Percentiles rank a stretch among this genome's conserved stretches.
Evolutionary conservation across 805 yeast species (phyloP).

Genomic region (Barnettozyma populi): DNA sequence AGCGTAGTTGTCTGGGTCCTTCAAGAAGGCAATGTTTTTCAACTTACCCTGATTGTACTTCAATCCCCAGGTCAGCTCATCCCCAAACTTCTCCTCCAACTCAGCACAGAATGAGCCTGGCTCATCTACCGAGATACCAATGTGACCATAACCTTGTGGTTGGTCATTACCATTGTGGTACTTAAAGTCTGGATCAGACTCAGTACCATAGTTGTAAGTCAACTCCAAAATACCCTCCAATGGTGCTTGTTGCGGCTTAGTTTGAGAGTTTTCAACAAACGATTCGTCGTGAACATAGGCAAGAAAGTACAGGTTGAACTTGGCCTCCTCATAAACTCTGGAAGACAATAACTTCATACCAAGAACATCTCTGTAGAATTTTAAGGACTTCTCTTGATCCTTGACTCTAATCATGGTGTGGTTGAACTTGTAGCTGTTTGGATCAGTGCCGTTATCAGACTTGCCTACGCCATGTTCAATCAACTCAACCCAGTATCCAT

Average conservation of each 20-base stretch:
- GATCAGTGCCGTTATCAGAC: conserved; percentile 35
- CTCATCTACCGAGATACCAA: conserved; percentile 65
- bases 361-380: conserved; percentile 70
- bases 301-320: conserved; percentile 81
- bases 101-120: conserved; percentile 52
- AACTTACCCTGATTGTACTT: conserved; percentile 51
- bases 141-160: conserved; percentile 83
- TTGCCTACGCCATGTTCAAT: conserved; percentile 51
- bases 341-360: conserved; percentile 73
- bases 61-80: conserved; percentile 52
- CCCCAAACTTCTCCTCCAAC: conserved; percentile 40
- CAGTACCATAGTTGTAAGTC: conserved; percentile 96
- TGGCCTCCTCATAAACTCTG: conserved; percentile 55
- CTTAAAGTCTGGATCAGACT: conserved; percentile 61
- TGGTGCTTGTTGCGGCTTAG: conserved; percentile 29
- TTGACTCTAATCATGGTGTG: conserved; percentile 92
- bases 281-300: conserved; percentile 53
- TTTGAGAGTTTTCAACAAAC: conserved; percentile 38
- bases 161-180: conserved; percentile 82
- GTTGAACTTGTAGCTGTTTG: conserved; percentile 44
- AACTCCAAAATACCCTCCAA: conserved; percentile 78
- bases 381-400: conserved; percentile 71
- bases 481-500: conserved; percentile 95
- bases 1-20: conserved; percentile 89
- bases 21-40: conserved; percentile 63